These are phyloP conservation scores for Penicillium sp. DNA, from an alignment of 2,329 filamentous ascomycete genomes.

Conservation along the genomic window DNA sequence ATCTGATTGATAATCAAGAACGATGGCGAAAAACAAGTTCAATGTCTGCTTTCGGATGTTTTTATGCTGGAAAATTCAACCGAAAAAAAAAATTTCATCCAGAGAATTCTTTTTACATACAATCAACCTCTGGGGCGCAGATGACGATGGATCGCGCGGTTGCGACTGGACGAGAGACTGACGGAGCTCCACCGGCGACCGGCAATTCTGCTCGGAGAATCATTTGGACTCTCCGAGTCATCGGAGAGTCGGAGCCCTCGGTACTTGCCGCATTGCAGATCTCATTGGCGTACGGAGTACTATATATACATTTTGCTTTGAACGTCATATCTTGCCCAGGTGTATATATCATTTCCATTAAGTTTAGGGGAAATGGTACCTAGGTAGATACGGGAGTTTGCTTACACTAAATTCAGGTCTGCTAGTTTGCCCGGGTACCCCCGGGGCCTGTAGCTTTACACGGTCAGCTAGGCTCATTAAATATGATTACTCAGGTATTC, in stretches of 20 bases:
- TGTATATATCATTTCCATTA: no score
- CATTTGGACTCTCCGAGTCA: constrained; percentile 11
- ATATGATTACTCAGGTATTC: background rate
- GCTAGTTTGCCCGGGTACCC: no score
- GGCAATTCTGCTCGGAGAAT: constrained; percentile 16
- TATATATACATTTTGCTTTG: background rate
- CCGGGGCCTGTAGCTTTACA: background rate
- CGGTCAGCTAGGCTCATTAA: background rate
- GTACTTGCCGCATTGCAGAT: background rate
- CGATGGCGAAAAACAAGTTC: constrained; percentile 3
- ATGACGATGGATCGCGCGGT: constrained; percentile 16
- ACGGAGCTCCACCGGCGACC: constrained; percentile 18
- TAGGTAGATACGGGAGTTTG: background rate
- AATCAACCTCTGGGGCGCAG: constrained; percentile 15
- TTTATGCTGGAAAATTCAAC: constrained; percentile 7
- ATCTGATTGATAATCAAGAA: constrained; percentile 11
- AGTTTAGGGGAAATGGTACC: background rate
- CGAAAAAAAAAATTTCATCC: constrained; percentile 8
- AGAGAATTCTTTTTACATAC: constrained; percentile 29
- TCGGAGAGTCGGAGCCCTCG: constrained; percentile 27
- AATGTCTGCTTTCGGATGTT: constrained; percentile 5
- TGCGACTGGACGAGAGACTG: constrained; percentile 16
- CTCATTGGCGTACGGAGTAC: background rate
- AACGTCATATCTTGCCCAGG: background rate
- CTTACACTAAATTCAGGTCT: background rate